These are phyloP conservation scores for Saccharomycopsis babjevae DNA, from an alignment of 805 yeast genomes.

Conservation along the genomic window DNA sequence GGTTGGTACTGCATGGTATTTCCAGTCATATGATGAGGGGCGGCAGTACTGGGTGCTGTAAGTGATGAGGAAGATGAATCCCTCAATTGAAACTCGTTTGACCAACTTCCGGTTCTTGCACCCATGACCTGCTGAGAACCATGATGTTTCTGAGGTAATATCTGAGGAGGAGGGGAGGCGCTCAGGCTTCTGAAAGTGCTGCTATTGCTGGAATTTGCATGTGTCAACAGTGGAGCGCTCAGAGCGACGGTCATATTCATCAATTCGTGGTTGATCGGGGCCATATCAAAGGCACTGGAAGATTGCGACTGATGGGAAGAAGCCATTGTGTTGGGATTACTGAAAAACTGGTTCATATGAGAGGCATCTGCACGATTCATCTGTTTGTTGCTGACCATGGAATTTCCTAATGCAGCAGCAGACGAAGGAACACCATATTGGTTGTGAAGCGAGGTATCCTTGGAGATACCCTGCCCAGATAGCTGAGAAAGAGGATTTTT, in stretches of 20 bases:
- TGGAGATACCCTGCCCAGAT: constrained; percentile 8
- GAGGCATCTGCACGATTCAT: constrained; percentile 25
- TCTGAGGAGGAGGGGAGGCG: background rate
- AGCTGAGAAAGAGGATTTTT: constrained; percentile 16
- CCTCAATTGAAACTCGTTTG: constrained; percentile 14
- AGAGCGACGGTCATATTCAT: constrained; percentile 8
- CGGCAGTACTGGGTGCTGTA: constrained; percentile 3
- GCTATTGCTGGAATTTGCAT: background rate
- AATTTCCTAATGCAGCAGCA: background rate
- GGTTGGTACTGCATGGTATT: constrained; percentile 10
- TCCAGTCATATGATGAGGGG: background rate
- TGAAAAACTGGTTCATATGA: constrained; percentile 24
- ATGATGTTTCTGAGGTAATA: constrained; percentile 67
- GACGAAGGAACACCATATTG: background rate
- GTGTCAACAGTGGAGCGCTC: background rate
- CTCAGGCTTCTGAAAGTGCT: background rate
- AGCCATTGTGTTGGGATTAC: constrained; percentile 1
- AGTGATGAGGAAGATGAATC: constrained; percentile 2
- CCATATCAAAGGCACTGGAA: constrained; percentile 22
- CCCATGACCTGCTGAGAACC: constrained; percentile 58
- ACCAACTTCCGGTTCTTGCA: constrained; percentile 73
- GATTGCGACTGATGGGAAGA: background rate
- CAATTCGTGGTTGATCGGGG: constrained; percentile 24
- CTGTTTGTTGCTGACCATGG: constrained; percentile 16
- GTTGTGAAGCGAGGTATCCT: constrained; percentile 10